phyloP scores from a whole-genome alignment of 164 flowering plant species.

The Annona squamosa region DNA sequence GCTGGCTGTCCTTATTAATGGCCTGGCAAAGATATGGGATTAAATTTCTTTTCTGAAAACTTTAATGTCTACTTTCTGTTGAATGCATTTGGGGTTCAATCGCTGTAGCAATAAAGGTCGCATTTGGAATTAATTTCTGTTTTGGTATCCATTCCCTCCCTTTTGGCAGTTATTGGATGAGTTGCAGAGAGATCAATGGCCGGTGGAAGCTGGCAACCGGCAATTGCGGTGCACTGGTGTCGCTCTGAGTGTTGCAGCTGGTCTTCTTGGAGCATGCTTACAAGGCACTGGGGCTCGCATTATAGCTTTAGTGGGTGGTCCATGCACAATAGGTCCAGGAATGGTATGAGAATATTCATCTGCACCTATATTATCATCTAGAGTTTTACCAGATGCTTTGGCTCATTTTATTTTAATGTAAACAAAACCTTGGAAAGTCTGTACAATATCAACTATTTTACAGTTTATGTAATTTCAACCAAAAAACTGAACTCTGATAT shows the following conservation, averaged over 20 bases:
- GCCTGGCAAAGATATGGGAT: not conserved
- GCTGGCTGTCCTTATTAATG: not conserved
- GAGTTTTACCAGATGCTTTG: not conserved
- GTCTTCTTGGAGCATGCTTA: slow-evolving; percentile 79
- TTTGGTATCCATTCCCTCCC: not conserved
- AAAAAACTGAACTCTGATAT: too few species aligned
- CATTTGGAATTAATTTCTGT: not conserved
- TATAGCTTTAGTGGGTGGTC: slow-evolving; percentile 87
- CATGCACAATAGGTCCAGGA: slow-evolving; percentile 97
- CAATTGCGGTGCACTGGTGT: slow-evolving; percentile 83
- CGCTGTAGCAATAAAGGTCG: not conserved
- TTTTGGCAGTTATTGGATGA: slow-evolving; percentile 73
- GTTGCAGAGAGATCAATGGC: slow-evolving; percentile 87
- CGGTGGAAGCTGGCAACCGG: slow-evolving; percentile 63
- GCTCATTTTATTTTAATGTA: not conserved
- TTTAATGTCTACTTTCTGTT: not conserved
- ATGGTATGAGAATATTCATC: slow-evolving; percentile 35
- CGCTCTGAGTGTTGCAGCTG: slow-evolving; percentile 88
- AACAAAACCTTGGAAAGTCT: too few species aligned
- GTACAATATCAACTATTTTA: too few species aligned
- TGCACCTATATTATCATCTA: not conserved
- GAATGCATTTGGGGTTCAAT: not conserved
- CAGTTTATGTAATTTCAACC: too few species aligned
- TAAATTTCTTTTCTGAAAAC: not conserved
- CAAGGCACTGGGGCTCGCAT: slow-evolving; percentile 91